Evolutionary conservation across 2,329 filamentous ascomycete genomes (phyloP).

Genomic region (Hymenoscyphus infarciens): DNA sequence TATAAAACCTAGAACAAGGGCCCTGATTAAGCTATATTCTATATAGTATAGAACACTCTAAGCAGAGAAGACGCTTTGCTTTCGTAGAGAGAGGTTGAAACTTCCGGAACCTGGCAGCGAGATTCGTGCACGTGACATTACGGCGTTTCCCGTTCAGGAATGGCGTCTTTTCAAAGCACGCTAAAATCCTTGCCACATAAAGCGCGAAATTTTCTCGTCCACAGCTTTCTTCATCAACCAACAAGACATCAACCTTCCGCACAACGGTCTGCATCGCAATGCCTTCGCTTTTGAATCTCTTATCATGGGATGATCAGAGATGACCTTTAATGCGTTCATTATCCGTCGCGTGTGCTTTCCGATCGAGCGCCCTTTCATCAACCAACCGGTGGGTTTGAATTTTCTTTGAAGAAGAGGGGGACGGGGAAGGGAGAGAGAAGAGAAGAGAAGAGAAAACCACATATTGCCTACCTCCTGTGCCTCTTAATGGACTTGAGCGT

Average conservation of each 20-base stretch:
- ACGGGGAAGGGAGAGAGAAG: background rate
- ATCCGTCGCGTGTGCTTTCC: background rate
- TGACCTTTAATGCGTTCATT: background rate
- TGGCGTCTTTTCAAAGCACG: background rate
- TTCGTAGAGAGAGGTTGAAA: too few species aligned
- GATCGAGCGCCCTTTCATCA: background rate
- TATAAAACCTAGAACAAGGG: too few species aligned
- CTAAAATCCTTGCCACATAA: background rate
- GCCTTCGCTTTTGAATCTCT: background rate
- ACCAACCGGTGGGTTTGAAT: background rate
- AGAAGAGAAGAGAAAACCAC: conserved; percentile 27
- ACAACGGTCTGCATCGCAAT: background rate
- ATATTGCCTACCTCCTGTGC: conserved; percentile 39
- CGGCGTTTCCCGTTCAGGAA: background rate
- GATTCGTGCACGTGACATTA: background rate
- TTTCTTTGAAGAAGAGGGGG: background rate
- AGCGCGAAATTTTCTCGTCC: background rate
- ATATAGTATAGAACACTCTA: too few species aligned
- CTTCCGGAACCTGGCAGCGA: background rate
- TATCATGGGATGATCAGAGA: background rate
- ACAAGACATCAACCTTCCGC: background rate
- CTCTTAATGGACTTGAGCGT: conserved; percentile 37
- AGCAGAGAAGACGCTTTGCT: too few species aligned
- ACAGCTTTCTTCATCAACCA: background rate
- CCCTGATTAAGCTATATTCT: too few species aligned